Evolutionary conservation across 345 rosid species (phyloP).

Genomic region (Eucalyptus dawsonii): DNA sequence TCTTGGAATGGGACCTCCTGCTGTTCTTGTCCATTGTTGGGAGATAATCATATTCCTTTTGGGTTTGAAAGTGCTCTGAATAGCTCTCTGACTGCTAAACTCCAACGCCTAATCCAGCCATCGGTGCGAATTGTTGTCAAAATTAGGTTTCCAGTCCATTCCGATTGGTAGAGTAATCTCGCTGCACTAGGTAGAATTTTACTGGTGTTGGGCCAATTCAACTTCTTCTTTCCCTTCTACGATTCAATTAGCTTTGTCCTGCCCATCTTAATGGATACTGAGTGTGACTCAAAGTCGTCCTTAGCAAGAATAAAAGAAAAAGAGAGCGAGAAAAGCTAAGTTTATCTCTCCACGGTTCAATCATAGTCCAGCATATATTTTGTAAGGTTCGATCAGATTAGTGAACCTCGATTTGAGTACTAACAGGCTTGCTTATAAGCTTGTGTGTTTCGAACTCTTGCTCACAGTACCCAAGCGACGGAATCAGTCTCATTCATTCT

Average conservation of each 20-base stretch:
- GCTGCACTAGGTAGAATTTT: neutral
- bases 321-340: neutral
- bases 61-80: neutral
- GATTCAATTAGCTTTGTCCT: neutral
- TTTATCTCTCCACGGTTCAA: neutral
- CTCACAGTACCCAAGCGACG: neutral
- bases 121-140: neutral
- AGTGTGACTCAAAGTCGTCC: neutral
- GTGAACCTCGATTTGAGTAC: neutral
- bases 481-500: neutral
- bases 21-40: neutral
- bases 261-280: neutral
- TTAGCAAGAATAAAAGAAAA: neutral
- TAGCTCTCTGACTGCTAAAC: neutral
- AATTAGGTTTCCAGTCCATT: neutral
- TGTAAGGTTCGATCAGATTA: neutral
- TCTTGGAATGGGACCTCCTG: neutral
- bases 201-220: neutral
- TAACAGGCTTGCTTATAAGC: neutral
- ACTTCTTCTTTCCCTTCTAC: neutral
- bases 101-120: neutral
- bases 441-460: neutral
- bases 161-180: neutral
- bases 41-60: neutral
- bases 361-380: neutral